Evolutionary conservation across 148 eudicot species (phyloP), one percentile per base, ranked within the genome.

Genomic region (Gaultheria prostrata): DNA sequence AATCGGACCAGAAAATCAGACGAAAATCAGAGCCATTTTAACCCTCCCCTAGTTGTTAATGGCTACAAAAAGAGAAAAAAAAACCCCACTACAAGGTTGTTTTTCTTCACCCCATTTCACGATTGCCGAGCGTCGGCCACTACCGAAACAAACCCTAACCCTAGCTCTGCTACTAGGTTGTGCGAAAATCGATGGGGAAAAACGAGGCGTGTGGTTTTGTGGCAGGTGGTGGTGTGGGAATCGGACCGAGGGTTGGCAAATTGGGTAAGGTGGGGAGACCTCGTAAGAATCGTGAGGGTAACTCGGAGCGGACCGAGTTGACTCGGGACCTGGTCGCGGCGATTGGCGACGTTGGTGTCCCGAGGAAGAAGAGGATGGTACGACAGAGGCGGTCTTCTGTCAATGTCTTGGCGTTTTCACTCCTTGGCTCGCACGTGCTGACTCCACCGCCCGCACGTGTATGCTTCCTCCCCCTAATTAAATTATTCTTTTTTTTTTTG

Each of bases 391-490:
- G 85, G 0, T 53, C 87, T 30, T 67, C 76, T 48, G 39, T 87
- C 13, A 15, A 57, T 43, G 17, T 54, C 67, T 49, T 87, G 32
- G 51, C 86, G 8, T 75, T 39, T 46, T n/a, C 82, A 26, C 15
- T 85, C 20, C 3, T 12, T 2, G 20, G 2, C 59, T 18, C 80
- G 11, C 65, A 89, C 90, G 88, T 88, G 90, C 89, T 85, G 0
- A 56, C 57, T 4, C 63, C 57, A 8, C 35, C 15, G 35, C 80
- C 89, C 88, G 78, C 91, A 88, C 95, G 93, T 85, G 81, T 72
- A 56, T 17, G 90, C 89, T 84, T 49, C 39, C 78, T 18, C 79
- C 91, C 87, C 82, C 89, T 35, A 80, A 90, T n/a, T n/a, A n/a
- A n/a, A n/a, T n/a, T n/a, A n/a, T n/a, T n/a, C n/a, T n/a, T n/a